These are phyloP conservation scores for Mucor irregularis DNA, from an alignment of 371 early-diverging fungal species.

Conservation along the genomic window DNA sequence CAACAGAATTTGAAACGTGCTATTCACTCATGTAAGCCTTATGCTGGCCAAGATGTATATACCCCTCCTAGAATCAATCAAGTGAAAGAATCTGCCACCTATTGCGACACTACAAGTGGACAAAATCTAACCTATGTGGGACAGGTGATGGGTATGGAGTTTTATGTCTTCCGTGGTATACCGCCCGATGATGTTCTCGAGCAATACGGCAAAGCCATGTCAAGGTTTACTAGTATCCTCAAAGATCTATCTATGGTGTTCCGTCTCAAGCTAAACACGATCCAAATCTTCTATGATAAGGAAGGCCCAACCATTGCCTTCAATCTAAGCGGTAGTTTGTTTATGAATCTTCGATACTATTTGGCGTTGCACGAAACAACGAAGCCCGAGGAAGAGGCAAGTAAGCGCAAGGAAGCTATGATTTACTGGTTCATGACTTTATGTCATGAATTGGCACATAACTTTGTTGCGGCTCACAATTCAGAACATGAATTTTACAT, in stretches of 20 bases:
- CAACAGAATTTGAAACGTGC: constrained; percentile 52
- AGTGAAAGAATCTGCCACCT: constrained; percentile 43
- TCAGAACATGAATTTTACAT: constrained; percentile 74
- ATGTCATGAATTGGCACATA: constrained; percentile 91
- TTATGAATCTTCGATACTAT: constrained; percentile 85
- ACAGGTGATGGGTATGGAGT: constrained; percentile 48
- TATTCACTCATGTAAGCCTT: constrained; percentile 59
- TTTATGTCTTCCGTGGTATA: constrained; percentile 53
- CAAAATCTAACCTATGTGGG: constrained; percentile 58
- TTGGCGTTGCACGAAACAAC: constrained; percentile 60
- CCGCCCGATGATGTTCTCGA: constrained; percentile 44
- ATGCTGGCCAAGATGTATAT: constrained; percentile 41
- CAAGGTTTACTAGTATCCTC: constrained; percentile 59
- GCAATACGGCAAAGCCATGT: constrained; percentile 45
- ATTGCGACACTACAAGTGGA: constrained; percentile 59
- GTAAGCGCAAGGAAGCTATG: constrained; percentile 52
- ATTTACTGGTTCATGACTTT: constrained; percentile 88
- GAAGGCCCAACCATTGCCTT: constrained; percentile 79
- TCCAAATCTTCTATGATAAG: constrained; percentile 80
- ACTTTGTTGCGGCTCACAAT: constrained; percentile 63
- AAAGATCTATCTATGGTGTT: constrained; percentile 66
- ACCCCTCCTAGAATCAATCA: constrained; percentile 48
- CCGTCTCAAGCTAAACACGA: constrained; percentile 46
- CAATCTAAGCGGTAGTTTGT: constrained; percentile 75
- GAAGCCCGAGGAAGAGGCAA: constrained; percentile 4